phyloP scores from a whole-genome alignment of 441 rosid genomes.

The Brassica balearica region DNA sequence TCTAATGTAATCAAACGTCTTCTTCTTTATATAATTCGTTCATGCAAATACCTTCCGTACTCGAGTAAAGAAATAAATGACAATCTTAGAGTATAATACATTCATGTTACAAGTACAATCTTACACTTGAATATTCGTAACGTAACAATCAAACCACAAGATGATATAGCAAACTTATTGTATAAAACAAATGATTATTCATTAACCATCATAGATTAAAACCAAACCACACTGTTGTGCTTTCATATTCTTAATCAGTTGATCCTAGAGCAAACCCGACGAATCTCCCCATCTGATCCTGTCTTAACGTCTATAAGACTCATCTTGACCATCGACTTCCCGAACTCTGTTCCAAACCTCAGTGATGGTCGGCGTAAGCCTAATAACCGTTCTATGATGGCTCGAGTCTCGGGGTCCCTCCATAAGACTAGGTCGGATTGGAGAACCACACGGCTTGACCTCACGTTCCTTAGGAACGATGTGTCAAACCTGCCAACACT shows the following conservation, averaged over 20 bases:
- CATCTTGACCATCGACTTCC: constrained; percentile 78
- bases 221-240: constrained; percentile 23
- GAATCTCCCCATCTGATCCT: constrained; percentile 66
- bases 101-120: constrained; percentile 37
- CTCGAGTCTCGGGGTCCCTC: constrained; percentile 52
- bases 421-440: constrained; percentile 69
- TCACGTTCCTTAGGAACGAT: constrained; percentile 64
- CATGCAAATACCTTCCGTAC: constrained; percentile 9
- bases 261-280: constrained; percentile 60
- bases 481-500: constrained; percentile 63
- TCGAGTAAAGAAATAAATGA: constrained; percentile 23
- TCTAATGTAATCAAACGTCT: constrained; percentile 10
- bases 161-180: constrained; percentile 28
- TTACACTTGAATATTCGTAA: constrained; percentile 23
- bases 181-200: constrained; percentile 7
- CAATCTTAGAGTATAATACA: constrained; percentile 6
- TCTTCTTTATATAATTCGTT: constrained; percentile 3
- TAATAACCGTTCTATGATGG: constrained; percentile 51
- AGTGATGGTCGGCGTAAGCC: constrained; percentile 47
- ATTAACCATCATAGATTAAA: constrained; percentile 4
- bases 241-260: constrained; percentile 39
- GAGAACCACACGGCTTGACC: constrained; percentile 60
- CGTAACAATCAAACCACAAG: constrained; percentile 17
- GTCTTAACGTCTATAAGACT: constrained; percentile 73
- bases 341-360: constrained; percentile 62